Evolutionary conservation across 1,139 yeast species (phyloP).

Genomic region (Saccharomyces hybrid): DNA sequence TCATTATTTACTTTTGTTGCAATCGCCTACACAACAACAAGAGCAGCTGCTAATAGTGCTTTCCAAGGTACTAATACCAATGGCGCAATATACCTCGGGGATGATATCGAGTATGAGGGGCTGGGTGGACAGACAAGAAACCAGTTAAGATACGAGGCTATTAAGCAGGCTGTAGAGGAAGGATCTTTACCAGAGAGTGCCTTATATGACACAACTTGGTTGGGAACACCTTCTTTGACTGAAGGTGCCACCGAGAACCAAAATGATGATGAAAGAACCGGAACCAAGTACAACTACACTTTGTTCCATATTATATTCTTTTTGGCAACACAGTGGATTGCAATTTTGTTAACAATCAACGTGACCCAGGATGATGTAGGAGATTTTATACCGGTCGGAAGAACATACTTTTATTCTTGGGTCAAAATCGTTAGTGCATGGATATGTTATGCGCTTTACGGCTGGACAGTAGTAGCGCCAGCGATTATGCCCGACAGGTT

Average conservation of each 20-base stretch:
- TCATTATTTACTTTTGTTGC: conserved; percentile 92
- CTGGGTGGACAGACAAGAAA: conserved; percentile 51
- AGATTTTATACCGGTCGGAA: conserved; percentile 92
- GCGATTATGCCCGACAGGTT: conserved; percentile 85
- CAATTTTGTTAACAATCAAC: conserved; percentile 84
- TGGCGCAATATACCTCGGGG: conserved; percentile 29
- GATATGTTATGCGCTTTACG: conserved; percentile 79
- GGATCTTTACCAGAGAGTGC: conserved; percentile 95
- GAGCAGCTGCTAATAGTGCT: conserved; percentile 84
- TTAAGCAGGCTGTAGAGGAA: conserved; percentile 87
- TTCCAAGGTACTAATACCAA: conserved; percentile 34
- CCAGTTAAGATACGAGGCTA: conserved; percentile 80
- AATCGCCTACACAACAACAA: conserved; percentile 91
- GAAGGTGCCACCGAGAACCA: conserved; percentile 38
- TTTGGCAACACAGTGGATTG: conserved; percentile 95
- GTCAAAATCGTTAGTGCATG: conserved; percentile 87
- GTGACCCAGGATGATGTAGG: conserved; percentile 80
- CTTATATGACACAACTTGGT: conserved; percentile 57
- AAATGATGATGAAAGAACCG: conserved; percentile 54
- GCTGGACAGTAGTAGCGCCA: conserved; percentile 91
- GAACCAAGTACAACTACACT: conserved; percentile 80
- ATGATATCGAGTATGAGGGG: conserved; percentile 35
- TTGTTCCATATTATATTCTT: conserved; percentile 87
- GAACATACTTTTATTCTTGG: conserved; percentile 95
- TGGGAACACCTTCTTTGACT: conserved; percentile 22